Percentiles rank a stretch among this genome's conserved stretches.
phyloP scores from a whole-genome alignment of 1,139 yeast species.

The Scheffersomyces cryptocercus region DNA sequence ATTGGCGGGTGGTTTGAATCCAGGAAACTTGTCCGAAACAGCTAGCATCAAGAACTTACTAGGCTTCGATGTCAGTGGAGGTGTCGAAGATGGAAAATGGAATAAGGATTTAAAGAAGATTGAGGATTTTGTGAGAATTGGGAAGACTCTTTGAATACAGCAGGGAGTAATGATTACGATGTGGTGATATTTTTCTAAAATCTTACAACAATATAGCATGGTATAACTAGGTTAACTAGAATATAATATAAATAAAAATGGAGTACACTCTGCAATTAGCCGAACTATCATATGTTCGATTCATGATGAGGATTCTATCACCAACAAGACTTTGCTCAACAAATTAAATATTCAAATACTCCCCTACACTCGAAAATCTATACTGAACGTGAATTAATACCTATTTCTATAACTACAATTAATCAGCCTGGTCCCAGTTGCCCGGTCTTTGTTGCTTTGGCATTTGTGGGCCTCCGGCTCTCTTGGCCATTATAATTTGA shows the following conservation, averaged over 20 bases:
- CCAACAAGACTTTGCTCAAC: too few relatives aligned
- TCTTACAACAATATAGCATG: too few relatives aligned
- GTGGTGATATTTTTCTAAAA: not conserved
- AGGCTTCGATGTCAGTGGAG: constrained; percentile 95
- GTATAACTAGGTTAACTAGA: too few relatives aligned
- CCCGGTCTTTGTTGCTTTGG: constrained; percentile 89
- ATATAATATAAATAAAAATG: not conserved
- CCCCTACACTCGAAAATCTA: not conserved
- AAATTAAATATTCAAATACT: not conserved
- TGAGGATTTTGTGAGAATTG: constrained; percentile 54
- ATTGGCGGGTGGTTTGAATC: constrained; percentile 87
- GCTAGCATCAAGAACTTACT: constrained; percentile 48
- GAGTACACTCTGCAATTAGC: too few relatives aligned
- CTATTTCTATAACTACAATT: constrained; percentile 9
- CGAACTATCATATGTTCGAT: too few relatives aligned
- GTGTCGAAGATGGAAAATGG: constrained; percentile 73
- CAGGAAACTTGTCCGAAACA: constrained; percentile 67
- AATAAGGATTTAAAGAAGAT: constrained; percentile 68
- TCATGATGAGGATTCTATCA: too few relatives aligned
- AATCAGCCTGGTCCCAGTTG: constrained; percentile 97
- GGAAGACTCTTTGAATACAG: constrained; percentile 13
- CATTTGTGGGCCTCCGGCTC: constrained; percentile 96
- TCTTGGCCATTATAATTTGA: constrained; percentile 90
- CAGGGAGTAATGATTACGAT: not conserved
- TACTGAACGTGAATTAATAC: too few relatives aligned